Conservation (phyloP, 1,284 basidiomycete species). For the Porogramme epimiltina region DNA sequence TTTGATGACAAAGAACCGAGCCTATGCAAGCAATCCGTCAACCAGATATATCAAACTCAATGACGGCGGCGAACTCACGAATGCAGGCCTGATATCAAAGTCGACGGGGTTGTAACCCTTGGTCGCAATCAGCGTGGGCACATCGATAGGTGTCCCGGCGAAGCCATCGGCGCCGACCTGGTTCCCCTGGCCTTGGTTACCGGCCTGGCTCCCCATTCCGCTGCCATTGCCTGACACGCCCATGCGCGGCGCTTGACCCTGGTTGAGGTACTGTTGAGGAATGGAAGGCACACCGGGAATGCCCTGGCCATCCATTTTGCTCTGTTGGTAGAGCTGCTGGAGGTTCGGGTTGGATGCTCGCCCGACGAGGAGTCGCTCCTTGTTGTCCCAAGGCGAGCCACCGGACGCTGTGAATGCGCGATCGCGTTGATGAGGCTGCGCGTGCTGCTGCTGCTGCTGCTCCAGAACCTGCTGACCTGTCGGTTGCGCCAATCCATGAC, state of each 20-base stretch:
- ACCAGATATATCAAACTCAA: slow-evolving; percentile 1
- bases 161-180: slow-evolving; percentile 34
- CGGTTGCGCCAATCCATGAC: slow-evolving; percentile 39
- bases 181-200: slow-evolving; percentile 29
- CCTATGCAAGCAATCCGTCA: slow-evolving; percentile 45
- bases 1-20: slow-evolving; percentile 95
- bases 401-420: slow-evolving; percentile 44
- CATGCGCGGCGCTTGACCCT: slow-evolving; percentile 45
- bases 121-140: slow-evolving; percentile 81
- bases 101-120: slow-evolving; percentile 91
- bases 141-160: slow-evolving; percentile 71
- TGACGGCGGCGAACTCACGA: slow-evolving; percentile 48
- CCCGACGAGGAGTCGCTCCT: slow-evolving; percentile 55
- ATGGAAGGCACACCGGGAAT: slow-evolving; percentile 71
- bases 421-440: slow-evolving; percentile 35
- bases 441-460: slow-evolving; percentile 33
- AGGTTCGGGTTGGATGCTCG: slow-evolving; percentile 71
- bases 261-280: slow-evolving; percentile 69
- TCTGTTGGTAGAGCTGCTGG: slow-evolving; percentile 56
- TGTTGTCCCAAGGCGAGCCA: slow-evolving; percentile 58
- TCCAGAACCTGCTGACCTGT: slow-evolving; percentile 21
- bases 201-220: slow-evolving; percentile 5
- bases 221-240: slow-evolving; percentile 33
- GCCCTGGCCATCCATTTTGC: slow-evolving; percentile 35
- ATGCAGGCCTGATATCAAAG: slow-evolving; percentile 81